These are phyloP conservation scores for Herpotrichia juniperi DNA, from an alignment of 2,329 filamentous ascomycete species.

Conservation along the genomic window DNA sequence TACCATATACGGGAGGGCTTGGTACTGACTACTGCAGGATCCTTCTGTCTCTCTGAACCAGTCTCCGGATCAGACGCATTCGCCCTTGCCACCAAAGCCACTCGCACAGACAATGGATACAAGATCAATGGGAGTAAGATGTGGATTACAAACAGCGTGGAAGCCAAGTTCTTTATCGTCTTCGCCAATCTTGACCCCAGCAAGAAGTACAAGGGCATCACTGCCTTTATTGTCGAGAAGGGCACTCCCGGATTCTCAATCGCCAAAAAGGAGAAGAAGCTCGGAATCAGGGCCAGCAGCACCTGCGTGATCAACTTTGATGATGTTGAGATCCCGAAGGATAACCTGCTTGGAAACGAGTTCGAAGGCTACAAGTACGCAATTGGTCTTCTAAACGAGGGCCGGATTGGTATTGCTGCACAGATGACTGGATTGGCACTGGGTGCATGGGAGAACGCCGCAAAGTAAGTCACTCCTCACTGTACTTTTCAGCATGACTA, in stretches of 20 bases:
- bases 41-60: conserved; percentile 92
- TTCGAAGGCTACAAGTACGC: conserved; percentile 98
- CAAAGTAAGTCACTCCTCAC: conserved; percentile 58
- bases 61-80: conserved; percentile 95
- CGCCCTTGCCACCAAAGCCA: conserved; percentile 88
- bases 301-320: conserved; percentile 98
- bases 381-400: conserved; percentile 92
- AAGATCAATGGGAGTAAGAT: conserved; percentile 92
- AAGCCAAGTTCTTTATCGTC: conserved; percentile 94
- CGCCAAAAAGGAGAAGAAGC: conserved; percentile 99
- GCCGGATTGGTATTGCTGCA: conserved; percentile 94
- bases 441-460: conserved; percentile 94
- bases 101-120: conserved; percentile 82
- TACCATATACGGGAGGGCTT: background rate
- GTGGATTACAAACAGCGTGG: conserved; percentile 99
- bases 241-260: conserved; percentile 87
- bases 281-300: conserved; percentile 93
- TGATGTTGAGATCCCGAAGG: conserved; percentile 87
- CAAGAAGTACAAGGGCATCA: conserved; percentile 96
- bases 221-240: conserved; percentile 94
- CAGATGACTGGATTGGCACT: conserved; percentile 98
- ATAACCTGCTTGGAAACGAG: conserved; percentile 84
- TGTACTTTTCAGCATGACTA: conserved; percentile 3
- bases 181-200: conserved; percentile 93
- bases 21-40: conserved; percentile 54